Base-by-base conservation (phyloP, 768 basidiomycete species). In the Podaxis sp. region DNA sequence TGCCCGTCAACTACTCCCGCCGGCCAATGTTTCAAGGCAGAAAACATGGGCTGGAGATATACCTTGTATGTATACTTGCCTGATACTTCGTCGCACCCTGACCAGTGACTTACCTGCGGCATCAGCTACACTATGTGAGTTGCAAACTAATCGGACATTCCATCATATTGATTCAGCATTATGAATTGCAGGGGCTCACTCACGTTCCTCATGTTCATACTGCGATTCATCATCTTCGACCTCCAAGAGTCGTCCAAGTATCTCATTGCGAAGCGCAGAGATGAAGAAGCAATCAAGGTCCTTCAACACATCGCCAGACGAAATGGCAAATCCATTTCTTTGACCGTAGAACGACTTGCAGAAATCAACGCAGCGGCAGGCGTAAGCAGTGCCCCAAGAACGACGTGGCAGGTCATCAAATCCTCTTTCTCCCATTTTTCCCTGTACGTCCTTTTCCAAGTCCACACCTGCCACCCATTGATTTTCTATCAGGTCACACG, bases 1-100 rank as follows among this genome's bases (percentile, higher is more conserved):
- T 86, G 85, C 66, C 64, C 70, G 28, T 61, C 73, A 16, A 66
- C 64, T 35, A 72, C 77, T 40, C 59, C 68, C 13, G 51, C 58
- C 32, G 71, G 68, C 3, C 70, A 81, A 64, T 87, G 85, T 63
- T 66, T 73, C 2, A 77, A 76, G 61, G 72, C 70, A 0, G 70
- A 77, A 62, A 87, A 86, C 63, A 83, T 81, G 78, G 85, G 85
- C 10, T 87, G 85, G 85, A 73, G 85, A 69, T 85, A 84, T 67
- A 76, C 77, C 21, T 70, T 81, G 76, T 82, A 69, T 66, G 74
- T 71, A 23, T 5, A 28, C 11, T 38, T 42, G 40, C 48, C 37
- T 57, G 70, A 28, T 14, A 65, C 14, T 18, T 37, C 28, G 51
- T 57, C 28, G 27, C 18, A 25, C 7, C 3, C 16, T 42, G 38